phyloP scores from a whole-genome alignment of 2,329 filamentous ascomycete genomes.

The Tolypocladium tropicale region DNA sequence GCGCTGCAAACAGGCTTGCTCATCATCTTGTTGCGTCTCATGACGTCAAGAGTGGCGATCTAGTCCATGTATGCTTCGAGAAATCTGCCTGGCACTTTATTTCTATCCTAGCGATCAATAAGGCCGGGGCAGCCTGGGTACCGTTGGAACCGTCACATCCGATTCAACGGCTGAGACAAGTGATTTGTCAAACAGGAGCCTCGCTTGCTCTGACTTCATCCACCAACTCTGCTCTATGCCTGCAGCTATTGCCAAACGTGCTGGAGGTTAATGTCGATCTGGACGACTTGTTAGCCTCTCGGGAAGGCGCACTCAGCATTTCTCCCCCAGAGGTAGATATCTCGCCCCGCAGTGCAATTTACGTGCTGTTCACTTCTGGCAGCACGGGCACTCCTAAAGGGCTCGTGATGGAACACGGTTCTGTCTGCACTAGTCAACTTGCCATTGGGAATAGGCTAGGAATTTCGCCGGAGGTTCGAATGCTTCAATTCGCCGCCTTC shows the following conservation, averaged over 20 bases:
- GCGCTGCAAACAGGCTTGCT: slow-evolving; percentile 2
- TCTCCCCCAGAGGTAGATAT: neutral
- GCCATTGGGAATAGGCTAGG: neutral
- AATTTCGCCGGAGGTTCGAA: neutral
- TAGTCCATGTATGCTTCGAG: neutral
- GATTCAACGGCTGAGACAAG: neutral
- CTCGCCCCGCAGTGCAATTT: neutral
- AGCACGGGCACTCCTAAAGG: neutral
- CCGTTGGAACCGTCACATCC: slow-evolving; percentile 3
- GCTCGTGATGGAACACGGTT: slow-evolving; percentile 1
- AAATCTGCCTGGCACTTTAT: slow-evolving; percentile 4
- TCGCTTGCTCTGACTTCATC: neutral
- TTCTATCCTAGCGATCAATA: slow-evolving; percentile 5
- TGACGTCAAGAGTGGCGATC: slow-evolving; percentile 1
- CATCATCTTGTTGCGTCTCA: slow-evolving; percentile 5
- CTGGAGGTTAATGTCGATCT: neutral
- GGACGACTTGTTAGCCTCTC: neutral
- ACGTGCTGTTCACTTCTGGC: neutral
- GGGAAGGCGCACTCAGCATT: neutral
- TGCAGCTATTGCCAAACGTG: neutral
- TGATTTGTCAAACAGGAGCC: neutral
- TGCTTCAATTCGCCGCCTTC: slow-evolving; percentile 5
- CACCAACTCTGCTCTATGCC: neutral
- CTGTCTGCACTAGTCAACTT: neutral
- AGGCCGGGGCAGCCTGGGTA: slow-evolving; percentile 6